Percentiles rank a stretch among this genome's conserved stretches.
Conservation (phyloP, 2,329 filamentous ascomycete species). For the Periconia sp. region DNA sequence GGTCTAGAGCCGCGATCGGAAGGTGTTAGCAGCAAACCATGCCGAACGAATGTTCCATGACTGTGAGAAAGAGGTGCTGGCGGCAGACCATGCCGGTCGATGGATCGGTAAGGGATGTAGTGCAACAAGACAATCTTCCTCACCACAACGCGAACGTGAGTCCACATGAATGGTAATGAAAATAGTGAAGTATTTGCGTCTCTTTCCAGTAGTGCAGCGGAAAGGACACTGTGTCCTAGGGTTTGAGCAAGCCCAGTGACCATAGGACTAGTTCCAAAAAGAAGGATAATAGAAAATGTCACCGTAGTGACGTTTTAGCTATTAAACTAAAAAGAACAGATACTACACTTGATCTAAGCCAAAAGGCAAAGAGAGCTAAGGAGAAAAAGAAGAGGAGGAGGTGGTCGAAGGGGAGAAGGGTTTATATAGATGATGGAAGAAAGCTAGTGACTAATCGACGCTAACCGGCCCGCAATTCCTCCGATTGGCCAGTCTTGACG, state of each 20-base stretch:
- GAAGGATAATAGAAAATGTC: neutral
- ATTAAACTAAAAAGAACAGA: constrained; percentile 1
- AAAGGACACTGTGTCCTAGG: neutral
- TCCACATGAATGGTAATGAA: no score
- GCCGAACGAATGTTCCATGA: no score
- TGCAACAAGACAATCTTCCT: no score
- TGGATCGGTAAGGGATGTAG: no score
- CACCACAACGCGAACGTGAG: no score
- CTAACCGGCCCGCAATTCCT: neutral
- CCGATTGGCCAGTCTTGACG: no score
- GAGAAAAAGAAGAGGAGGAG: neutral
- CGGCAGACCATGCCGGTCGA: no score
- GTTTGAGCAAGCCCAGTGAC: neutral
- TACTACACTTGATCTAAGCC: constrained; percentile 2
- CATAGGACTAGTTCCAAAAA: neutral
- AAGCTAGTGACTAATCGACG: neutral
- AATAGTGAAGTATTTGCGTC: neutral
- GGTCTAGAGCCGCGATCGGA: no score
- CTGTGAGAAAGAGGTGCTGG: no score
- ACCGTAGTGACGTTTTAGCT: neutral
- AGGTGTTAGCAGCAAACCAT: no score
- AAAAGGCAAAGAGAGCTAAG: constrained; percentile 3
- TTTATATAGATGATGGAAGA: neutral
- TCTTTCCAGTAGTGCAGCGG: neutral
- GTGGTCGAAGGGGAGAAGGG: neutral